Evolutionary conservation across 805 yeast species (phyloP), one percentile per base, ranked within the genome.

Genomic region (Teunomyces cretensis): DNA sequence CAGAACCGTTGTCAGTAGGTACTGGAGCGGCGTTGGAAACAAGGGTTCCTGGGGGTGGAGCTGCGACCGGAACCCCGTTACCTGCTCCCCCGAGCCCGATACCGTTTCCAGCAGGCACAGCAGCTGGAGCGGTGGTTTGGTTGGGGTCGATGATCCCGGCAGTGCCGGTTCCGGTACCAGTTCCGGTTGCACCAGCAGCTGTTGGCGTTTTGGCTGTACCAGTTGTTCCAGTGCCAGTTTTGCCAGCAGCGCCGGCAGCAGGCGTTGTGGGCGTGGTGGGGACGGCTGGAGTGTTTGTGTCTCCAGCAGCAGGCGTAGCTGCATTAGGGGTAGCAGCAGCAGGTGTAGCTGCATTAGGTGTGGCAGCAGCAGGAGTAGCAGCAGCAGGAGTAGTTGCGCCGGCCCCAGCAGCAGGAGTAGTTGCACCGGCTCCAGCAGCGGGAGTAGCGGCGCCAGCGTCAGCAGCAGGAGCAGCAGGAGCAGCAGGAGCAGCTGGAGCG

Each of bases 321-420:
- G 58, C 47, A 14, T 48, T 50, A 15, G 55, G 50, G 14, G 46
- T 50, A 9, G 60, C 45, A 11, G 60, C 45, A 6, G 57, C 45
- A 4, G 60, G 51, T 4, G 56, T 46, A 11, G 60, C 41, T 24
- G 52, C 46, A 12, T 56, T 50, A 15, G 53, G 44, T 7, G 55
- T 38, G 11, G 57, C 37, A 24, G 56, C 47, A 30, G 56, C 33
- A 15, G 61, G 52, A 32, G 53, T 56, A 13, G 57, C 50, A 14
- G 46, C 51, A 4, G 54, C 49, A 27, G 59, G 46, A 22, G 54
- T 44, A 14, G 60, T 11, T 6, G 46, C 22, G 17, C 44, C 39
- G 24, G 41, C 43, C 5, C 19, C 46, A 6, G 46, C 46, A 17
- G 45, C 49, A 32, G 41, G 39, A 12, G 43, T 26, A 1, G 36